Base-by-base conservation (phyloP, 345 rosid species). In the Salix exigua region DNA sequence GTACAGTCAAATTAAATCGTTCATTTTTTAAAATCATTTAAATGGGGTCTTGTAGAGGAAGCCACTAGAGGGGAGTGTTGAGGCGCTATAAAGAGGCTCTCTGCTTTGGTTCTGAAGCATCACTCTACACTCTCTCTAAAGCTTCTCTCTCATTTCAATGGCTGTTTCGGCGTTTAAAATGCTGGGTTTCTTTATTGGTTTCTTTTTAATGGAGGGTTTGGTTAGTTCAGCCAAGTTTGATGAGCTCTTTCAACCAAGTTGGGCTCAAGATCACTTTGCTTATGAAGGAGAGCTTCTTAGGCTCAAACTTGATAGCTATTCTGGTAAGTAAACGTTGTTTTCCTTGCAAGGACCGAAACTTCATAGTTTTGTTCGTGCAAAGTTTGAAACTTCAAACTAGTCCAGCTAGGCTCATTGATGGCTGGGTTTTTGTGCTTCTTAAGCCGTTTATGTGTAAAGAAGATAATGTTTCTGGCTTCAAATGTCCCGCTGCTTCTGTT, bases 281-380 rank as follows among this genome's bases (percentile, higher is more conserved):
- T 85, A 87, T 62, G 95, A 96, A 69, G 98, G 99, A 65, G 97
- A 96, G 42, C 88, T 86, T 66, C 94, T 95, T 18, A 85, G 78
- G 81, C 96, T 96, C 83, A 96, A 88, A 76, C 99, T 96, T 71
- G 99, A 96, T 81, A 91, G 88, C 61, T 88, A 25, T 81, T 96
- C 99, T 50, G 99, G 99, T 96, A 87, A 40, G 12, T n/a, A 74
- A n/a, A 28, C 31, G 7, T 46, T 25, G 3, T 28, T 26, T 64
- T 44, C 7, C 3, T 5, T 5, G 31, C 16, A 16, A 66, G 38
- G 6, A 23, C 23, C 38, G 46, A 66, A 33, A 33, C 48, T 66
- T 37, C 37, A 26, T 46, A 7, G 58, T 51, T 51, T 6, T 19
- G n/a, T 12, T 23, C 14, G 19, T 23, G 61, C 33, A 31, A 31